Evolutionary conservation across 2,329 filamentous ascomycete genomes (phyloP), one percentile per base, ranked within the genome.

Genomic region (Cordyceps fumosorosea): DNA sequence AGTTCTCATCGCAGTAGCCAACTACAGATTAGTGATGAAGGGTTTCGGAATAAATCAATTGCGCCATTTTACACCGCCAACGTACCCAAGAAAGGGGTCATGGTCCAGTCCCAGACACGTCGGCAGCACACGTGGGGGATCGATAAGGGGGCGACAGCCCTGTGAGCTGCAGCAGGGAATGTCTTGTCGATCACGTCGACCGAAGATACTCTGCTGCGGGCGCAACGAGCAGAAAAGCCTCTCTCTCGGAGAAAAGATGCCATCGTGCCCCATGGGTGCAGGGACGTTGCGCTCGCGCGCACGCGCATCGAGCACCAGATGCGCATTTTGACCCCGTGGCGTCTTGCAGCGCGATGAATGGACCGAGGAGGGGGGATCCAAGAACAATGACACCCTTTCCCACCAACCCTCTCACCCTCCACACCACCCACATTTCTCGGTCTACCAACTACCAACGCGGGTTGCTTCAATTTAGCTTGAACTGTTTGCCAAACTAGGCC

Each of bases 331-430:
- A 58, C 58, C 58, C 40, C 58, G 58, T 60, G 58, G 51, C 42
- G 26, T 29, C 58, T 40, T 60, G 51, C 50, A 14, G 24, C 37
- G 26, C 58, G 24, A 47, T 60, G 58, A 60, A 60, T 60, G 58
- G 58, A 37, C 37, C 16, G 16, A 20, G 12, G 32, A n/a, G 47
- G 47, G 24, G 44, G 45, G 44, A 58, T 22, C 20, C 3, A 44
- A n/a, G 26, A 37, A 60, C 48, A 60, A 53, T 60, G 57, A 26
- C 24, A 53, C 37, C 56, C 57, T 29, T n/a, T 6, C 24, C 11
- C 22, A 44, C n/a, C 45, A 50, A 37, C 5, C 26, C 55, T n/a
- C 44, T 57, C 45, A 32, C n/a, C n/a, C 24, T 18, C 34, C 34
- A 37, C 34, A 22, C 32, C n/a, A 53, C 18, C n/a, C 44, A 47